phyloP scores from a whole-genome alignment of 371 early-diverging fungal genomes.

The Rhizomucor miehei region DNA sequence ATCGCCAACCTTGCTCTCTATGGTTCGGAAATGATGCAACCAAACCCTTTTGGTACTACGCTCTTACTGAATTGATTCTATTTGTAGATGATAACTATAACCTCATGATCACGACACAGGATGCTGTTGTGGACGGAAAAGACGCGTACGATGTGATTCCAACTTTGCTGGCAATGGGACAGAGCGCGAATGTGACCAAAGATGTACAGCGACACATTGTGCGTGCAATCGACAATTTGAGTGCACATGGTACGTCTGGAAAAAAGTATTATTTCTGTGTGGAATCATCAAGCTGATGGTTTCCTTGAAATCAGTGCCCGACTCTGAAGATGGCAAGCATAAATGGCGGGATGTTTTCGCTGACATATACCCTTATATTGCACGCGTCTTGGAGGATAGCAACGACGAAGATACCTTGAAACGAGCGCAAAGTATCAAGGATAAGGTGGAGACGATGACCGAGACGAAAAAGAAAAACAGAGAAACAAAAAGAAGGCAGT shows the following conservation, averaged over 20 bases:
- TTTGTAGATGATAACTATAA: constrained; percentile 30
- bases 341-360: constrained; percentile 11
- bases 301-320: no score
- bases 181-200: constrained; percentile 18
- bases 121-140: background rate
- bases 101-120: constrained; percentile 13
- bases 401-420: constrained; percentile 30
- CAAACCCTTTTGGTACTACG: no score
- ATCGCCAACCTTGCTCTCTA: constrained; percentile 59
- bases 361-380: constrained; percentile 20
- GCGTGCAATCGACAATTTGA: constrained; percentile 46
- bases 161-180: constrained; percentile 42
- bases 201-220: constrained; percentile 43
- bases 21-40: constrained; percentile 28
- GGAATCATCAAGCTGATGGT: no score
- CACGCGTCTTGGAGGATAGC: constrained; percentile 13
- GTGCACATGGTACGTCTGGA: constrained; percentile 23
- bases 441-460: background rate
- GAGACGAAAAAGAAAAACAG: background rate
- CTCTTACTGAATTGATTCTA: no score
- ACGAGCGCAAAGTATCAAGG: constrained; percentile 25
- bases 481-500: background rate
- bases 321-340: constrained; percentile 3
- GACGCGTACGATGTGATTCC: constrained; percentile 45
- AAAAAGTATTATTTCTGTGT: no score